Percentiles rank a stretch among this genome's conserved stretches.
phyloP scores from a whole-genome alignment of 805 yeast genomes.

The Pichia deserticola region DNA sequence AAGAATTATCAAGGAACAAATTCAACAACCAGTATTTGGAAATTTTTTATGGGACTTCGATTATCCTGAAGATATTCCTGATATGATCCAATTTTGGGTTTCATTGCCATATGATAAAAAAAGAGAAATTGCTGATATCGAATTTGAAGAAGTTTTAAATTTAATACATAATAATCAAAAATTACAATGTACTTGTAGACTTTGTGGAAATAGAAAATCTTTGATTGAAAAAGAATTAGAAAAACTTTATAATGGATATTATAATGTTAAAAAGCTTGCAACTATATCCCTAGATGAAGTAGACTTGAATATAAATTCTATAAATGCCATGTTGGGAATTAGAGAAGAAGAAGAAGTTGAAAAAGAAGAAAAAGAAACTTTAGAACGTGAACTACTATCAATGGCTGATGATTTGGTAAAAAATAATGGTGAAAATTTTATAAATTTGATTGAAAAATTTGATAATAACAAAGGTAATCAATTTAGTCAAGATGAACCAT shows the following conservation, averaged over 20 bases:
- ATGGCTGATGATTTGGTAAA: constrained; percentile 76
- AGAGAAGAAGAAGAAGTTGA: constrained; percentile 2
- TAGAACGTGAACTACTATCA: constrained; percentile 20
- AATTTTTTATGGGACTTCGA: constrained; percentile 26
- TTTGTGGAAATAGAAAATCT: constrained; percentile 67
- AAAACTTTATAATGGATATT: constrained; percentile 61
- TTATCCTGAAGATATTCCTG: constrained; percentile 44
- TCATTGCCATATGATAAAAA: constrained; percentile 54
- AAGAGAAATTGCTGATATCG: constrained; percentile 53
- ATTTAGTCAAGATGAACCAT: background rate
- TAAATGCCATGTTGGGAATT: constrained; percentile 23
- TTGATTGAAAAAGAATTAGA: constrained; percentile 74
- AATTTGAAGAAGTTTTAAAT: constrained; percentile 60
- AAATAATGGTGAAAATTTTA: constrained; percentile 70
- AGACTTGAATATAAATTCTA: constrained; percentile 21
- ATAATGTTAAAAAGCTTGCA: constrained; percentile 34
- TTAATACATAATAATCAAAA: constrained; percentile 55
- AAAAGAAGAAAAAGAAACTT: constrained; percentile 1
- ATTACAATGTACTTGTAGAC: constrained; percentile 58
- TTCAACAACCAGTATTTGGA: constrained; percentile 17
- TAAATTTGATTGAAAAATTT: constrained; percentile 72
- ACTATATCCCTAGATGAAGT: constrained; percentile 32
- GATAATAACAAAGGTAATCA: constrained; percentile 31
- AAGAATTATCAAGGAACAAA: constrained; percentile 15
- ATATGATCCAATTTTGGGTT: constrained; percentile 58